Evolutionary conservation across 768 basidiomycete species (phyloP).

Genomic region (Lactarius psammicola): DNA sequence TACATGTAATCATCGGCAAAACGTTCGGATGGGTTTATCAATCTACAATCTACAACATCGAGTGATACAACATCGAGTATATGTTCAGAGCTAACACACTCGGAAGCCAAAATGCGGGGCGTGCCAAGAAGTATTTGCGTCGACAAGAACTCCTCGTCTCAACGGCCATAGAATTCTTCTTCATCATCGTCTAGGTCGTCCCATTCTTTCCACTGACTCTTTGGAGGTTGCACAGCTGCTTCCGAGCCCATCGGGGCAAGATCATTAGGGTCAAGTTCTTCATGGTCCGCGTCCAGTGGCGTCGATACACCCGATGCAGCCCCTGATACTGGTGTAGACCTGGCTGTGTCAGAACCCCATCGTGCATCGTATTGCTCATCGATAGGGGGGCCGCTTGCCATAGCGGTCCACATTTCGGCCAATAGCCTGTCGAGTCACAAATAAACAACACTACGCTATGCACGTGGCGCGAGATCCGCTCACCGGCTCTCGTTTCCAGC

Average conservation of each 20-base stretch:
- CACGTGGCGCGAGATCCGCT: not conserved
- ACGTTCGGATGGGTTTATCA: too few relatives aligned
- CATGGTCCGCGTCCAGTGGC: conserved; percentile 4
- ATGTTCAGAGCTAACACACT: not conserved
- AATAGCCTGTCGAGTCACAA: conserved; percentile 17
- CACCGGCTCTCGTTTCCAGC: conserved; percentile 30
- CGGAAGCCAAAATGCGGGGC: not conserved
- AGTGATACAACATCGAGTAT: too few relatives aligned
- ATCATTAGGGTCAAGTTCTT: conserved; percentile 26
- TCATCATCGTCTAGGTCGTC: conserved; percentile 22
- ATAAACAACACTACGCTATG: not conserved
- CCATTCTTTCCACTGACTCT: conserved; percentile 13
- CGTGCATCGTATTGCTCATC: conserved; percentile 23
- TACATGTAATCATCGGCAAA: not conserved
- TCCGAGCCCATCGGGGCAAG: conserved; percentile 13
- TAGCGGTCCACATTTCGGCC: conserved; percentile 27
- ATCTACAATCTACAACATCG: conserved; percentile 1
- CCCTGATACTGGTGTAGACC: not conserved
- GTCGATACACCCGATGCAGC: not conserved
- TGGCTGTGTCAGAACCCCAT: conserved; percentile 10
- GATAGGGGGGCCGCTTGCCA: conserved; percentile 26
- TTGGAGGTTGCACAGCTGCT: not conserved
- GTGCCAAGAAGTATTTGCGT: not conserved
- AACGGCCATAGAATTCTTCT: conserved; percentile 19
- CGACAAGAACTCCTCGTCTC: not conserved